Percentiles rank a stretch among this genome's conserved stretches.
phyloP scores from a whole-genome alignment of 2,329 filamentous ascomycete genomes.

The Calonectria honghensis region DNA sequence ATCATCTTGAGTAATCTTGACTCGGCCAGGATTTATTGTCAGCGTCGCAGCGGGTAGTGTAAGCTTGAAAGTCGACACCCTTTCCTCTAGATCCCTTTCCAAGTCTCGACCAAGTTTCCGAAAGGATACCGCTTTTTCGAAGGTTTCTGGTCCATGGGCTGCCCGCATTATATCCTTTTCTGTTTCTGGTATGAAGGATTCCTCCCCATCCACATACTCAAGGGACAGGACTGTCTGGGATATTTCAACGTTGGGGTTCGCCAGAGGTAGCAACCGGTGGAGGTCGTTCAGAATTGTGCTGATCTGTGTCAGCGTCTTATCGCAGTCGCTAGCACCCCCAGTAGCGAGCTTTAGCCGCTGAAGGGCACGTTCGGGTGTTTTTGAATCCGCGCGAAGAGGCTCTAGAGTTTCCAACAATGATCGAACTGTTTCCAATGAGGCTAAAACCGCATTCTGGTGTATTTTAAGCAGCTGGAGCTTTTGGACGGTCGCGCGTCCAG shows the following conservation, averaged over 20 bases:
- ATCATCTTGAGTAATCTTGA: not conserved
- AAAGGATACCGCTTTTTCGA: not conserved
- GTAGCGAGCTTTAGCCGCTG: not conserved
- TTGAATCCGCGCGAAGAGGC: not conserved
- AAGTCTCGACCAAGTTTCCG: not conserved
- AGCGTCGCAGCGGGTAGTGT: not conserved
- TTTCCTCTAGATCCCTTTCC: not conserved
- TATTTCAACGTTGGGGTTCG: not conserved
- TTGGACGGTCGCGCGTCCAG: not conserved
- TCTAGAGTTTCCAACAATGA: not conserved
- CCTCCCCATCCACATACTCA: not conserved
- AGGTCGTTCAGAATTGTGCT: conserved; percentile 1
- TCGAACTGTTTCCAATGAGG: not conserved
- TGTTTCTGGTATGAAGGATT: not conserved
- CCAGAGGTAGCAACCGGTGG: not conserved
- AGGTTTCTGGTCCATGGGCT: not conserved
- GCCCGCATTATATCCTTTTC: not conserved
- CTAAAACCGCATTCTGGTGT: not conserved
- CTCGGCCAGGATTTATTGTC: not conserved
- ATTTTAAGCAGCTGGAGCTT: not conserved
- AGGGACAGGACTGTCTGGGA: not conserved
- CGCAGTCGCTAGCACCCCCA: not conserved
- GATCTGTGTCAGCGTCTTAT: not conserved
- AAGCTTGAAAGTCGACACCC: not conserved
- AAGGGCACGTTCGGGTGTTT: not conserved